These are phyloP conservation scores for Aspergillus vadensis DNA, from an alignment of 2,329 filamentous ascomycete genomes.

Conservation along the genomic window DNA sequence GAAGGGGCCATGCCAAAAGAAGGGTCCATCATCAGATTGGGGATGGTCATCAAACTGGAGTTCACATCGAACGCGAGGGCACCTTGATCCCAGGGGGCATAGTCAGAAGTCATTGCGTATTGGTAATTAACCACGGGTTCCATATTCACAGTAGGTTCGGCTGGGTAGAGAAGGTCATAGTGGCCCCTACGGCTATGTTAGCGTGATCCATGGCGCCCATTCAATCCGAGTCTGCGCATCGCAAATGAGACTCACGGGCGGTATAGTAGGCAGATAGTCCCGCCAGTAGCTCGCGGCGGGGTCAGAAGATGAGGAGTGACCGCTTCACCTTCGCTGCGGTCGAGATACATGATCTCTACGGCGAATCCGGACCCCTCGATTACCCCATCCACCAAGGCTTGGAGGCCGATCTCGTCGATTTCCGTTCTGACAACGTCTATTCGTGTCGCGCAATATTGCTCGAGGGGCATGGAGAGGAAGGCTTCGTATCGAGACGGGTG, in stretches of 20 bases:
- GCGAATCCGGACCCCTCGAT: slow-evolving; percentile 76
- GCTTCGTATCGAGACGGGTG: slow-evolving; percentile 69
- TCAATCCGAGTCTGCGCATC: neutral
- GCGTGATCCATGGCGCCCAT: slow-evolving; percentile 3
- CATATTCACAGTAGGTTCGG: slow-evolving; percentile 47
- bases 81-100: slow-evolving; percentile 40
- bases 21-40: slow-evolving; percentile 42
- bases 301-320: slow-evolving; percentile 59
- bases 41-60: slow-evolving; percentile 44
- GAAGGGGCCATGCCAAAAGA: slow-evolving; percentile 34
- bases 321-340: slow-evolving; percentile 75
- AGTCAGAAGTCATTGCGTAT: slow-evolving; percentile 44
- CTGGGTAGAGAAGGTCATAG: slow-evolving; percentile 89
- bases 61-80: slow-evolving; percentile 44
- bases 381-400: slow-evolving; percentile 73
- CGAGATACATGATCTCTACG: slow-evolving; percentile 87
- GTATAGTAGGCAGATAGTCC: slow-evolving; percentile 70
- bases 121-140: slow-evolving; percentile 45
- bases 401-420: slow-evolving; percentile 87
- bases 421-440: slow-evolving; percentile 78
- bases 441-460: slow-evolving; percentile 67
- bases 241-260: slow-evolving; percentile 57
- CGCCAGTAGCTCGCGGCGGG: slow-evolving; percentile 43
- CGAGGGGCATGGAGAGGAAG: slow-evolving; percentile 68
- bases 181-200: slow-evolving; percentile 62